These are phyloP conservation scores for Fraxinus sp. DNA, from an alignment of 305 asterid genomes.

Conservation along the genomic window DNA sequence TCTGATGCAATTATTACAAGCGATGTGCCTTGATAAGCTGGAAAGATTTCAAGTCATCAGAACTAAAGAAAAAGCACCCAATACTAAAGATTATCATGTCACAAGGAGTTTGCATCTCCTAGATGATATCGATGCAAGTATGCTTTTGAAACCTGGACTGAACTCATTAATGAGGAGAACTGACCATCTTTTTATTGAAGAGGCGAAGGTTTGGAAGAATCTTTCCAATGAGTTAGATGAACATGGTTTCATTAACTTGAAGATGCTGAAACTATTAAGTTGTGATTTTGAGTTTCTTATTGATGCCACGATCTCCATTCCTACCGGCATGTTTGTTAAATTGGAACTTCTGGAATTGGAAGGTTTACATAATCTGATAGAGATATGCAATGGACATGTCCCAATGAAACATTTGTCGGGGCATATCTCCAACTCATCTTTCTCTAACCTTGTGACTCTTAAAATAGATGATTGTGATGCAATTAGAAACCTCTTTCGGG, in stretches of 20 bases:
- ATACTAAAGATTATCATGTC: not conserved
- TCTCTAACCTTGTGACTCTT: constrained; percentile 4
- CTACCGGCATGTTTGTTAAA: not conserved
- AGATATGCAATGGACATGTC: not conserved
- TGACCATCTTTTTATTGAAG: not conserved
- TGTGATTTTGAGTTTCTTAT: not conserved
- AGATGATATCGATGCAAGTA: not conserved
- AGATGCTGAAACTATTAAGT: not conserved
- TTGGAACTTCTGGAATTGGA: not conserved
- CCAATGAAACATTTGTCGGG: not conserved
- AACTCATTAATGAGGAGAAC: not conserved
- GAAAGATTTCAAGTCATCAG: not conserved
- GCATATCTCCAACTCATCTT: not conserved
- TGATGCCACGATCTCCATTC: not conserved
- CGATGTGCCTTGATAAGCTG: not conserved
- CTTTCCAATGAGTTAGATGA: not conserved
- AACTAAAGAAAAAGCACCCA: not conserved
- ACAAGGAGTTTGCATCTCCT: not conserved
- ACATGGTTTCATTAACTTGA: not conserved
- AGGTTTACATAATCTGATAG: not conserved
- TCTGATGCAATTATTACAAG: not conserved
- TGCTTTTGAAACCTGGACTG: not conserved
- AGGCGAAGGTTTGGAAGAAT: not conserved
- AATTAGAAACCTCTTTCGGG: constrained; percentile 2
- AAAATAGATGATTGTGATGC: not conserved